Percentiles rank a stretch among this genome's conserved stretches.
Evolutionary conservation across 106 monocot genomes (phyloP).

Genomic region (Iris macrosiphon): DNA sequence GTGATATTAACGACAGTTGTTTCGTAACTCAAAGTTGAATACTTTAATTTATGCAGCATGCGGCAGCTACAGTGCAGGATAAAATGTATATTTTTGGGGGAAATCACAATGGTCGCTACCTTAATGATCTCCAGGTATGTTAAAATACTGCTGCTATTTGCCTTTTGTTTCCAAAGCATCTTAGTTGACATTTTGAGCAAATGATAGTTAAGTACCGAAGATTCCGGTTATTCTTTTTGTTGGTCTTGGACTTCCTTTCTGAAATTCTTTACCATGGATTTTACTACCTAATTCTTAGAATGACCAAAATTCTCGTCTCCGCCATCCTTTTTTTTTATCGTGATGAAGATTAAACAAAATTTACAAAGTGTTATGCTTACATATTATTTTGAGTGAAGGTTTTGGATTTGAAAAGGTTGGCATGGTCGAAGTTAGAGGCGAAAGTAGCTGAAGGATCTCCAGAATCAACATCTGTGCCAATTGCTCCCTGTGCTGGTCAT

Average conservation of each 20-base stretch:
- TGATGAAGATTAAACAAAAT: no score
- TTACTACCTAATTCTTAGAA: no score
- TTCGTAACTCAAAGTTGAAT: background rate
- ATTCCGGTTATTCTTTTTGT: background rate
- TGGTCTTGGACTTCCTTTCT: background rate
- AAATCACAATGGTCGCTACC: constrained; percentile 86
- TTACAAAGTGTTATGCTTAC: no score
- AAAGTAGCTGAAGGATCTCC: constrained; percentile 22
- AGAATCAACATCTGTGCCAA: constrained; percentile 13
- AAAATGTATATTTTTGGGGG: constrained; percentile 86
- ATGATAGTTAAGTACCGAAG: background rate
- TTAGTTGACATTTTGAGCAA: background rate
- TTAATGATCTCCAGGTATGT: constrained; percentile 72
- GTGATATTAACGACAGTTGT: background rate
- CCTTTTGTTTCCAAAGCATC: background rate
- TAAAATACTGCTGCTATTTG: background rate
- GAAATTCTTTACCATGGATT: no score
- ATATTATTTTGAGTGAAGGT: no score
- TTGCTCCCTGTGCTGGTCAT: constrained; percentile 81
- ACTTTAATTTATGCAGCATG: constrained; percentile 41
- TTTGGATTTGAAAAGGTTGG: constrained; percentile 69
- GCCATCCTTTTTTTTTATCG: no score
- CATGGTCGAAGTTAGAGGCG: constrained; percentile 71
- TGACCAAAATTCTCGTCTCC: no score
- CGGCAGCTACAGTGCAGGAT: constrained; percentile 62